Percentiles rank a stretch among this genome's conserved stretches.
These are phyloP conservation scores for Stylosanthes scabra DNA, from an alignment of 331 rosid genomes.

Conservation along the genomic window DNA sequence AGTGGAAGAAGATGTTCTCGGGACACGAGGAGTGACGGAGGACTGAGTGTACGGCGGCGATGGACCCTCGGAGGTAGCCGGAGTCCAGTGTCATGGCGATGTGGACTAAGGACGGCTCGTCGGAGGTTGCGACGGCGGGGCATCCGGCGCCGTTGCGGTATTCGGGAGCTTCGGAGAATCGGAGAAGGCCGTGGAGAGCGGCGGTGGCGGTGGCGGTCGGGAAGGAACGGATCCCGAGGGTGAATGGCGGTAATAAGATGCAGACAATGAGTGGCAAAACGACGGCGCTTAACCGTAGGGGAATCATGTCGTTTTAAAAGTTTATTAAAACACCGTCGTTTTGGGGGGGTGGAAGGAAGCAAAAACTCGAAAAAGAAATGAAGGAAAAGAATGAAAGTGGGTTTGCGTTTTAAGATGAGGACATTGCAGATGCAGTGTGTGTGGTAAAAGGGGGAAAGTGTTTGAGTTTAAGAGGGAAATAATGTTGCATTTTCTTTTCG, in stretches of 20 bases:
- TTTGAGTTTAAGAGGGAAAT: background rate
- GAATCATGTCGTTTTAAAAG: slow-evolving; percentile 32
- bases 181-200: background rate
- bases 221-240: slow-evolving; percentile 71
- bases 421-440: background rate
- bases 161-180: slow-evolving; percentile 83
- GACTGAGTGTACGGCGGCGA: slow-evolving; percentile 91
- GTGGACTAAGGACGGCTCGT: slow-evolving; percentile 81
- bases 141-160: slow-evolving; percentile 86
- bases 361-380: no score
- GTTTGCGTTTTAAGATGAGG: background rate
- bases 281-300: slow-evolving; percentile 43
- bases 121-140: slow-evolving; percentile 54
- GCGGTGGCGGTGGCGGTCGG: slow-evolving; percentile 35
- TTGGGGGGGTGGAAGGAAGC: background rate
- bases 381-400: background rate
- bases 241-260: slow-evolving; percentile 45
- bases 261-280: slow-evolving; percentile 46
- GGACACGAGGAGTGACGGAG: slow-evolving; percentile 92
- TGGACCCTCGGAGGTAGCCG: slow-evolving; percentile 84
- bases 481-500: background rate
- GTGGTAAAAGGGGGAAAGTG: background rate
- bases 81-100: slow-evolving; percentile 92
- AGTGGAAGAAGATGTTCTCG: slow-evolving; percentile 82
- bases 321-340: background rate